Evolutionary conservation across 1,139 yeast species (phyloP).

Genomic region (Lodderomyces margitis): DNA sequence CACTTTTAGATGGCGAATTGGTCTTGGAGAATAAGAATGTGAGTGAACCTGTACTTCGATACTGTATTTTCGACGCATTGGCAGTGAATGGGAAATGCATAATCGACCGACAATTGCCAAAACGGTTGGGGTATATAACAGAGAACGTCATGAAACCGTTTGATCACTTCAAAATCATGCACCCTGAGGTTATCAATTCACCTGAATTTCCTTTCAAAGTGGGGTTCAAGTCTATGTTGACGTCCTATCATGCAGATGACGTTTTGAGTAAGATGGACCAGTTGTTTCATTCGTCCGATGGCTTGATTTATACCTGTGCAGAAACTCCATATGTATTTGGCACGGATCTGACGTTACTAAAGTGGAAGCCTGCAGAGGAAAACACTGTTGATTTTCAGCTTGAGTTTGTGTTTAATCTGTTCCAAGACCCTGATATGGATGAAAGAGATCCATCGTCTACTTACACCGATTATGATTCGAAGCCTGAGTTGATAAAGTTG

Average conservation of each 20-base stretch:
- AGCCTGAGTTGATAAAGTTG: constrained; percentile 62
- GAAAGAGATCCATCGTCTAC: constrained; percentile 72
- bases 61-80: constrained; percentile 86
- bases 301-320: constrained; percentile 89
- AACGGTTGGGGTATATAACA: constrained; percentile 84
- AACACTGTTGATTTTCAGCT: constrained; percentile 88
- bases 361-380: constrained; percentile 98
- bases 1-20: constrained; percentile 90
- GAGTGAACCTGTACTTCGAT: constrained; percentile 55
- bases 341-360: constrained; percentile 76
- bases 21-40: constrained; percentile 55
- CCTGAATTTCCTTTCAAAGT: constrained; percentile 78
- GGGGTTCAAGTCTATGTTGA: constrained; percentile 83
- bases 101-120: constrained; percentile 67
- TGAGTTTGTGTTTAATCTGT: constrained; percentile 62
- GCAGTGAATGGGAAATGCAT: constrained; percentile 76
- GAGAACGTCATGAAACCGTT: constrained; percentile 82
- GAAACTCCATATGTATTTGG: constrained; percentile 86
- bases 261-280: constrained; percentile 73
- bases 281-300: constrained; percentile 88
- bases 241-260: constrained; percentile 72
- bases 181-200: constrained; percentile 70
- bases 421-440: constrained; percentile 67
- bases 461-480: constrained; percentile 77
- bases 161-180: constrained; percentile 58